Evolutionary conservation across 805 yeast species (phyloP).

Genomic region (Cyberlindnera xishuangbannaensis): DNA sequence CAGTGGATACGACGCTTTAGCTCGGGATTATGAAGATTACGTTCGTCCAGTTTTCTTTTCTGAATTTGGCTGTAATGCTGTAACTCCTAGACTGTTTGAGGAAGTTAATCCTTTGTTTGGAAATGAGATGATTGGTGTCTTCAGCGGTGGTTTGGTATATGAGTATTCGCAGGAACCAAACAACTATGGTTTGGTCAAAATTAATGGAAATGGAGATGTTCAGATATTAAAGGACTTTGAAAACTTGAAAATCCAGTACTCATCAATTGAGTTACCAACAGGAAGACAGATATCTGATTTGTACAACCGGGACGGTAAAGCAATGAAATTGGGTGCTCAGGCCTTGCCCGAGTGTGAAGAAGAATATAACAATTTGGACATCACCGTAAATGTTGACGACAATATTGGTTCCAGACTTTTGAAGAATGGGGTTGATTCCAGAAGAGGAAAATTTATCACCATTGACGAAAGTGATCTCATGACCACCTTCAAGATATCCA

Average conservation of each 20-base stretch:
- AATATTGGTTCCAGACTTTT: constrained; percentile 42
- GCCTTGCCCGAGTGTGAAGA: constrained; percentile 32
- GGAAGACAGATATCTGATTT: constrained; percentile 22
- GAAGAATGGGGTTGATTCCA: constrained; percentile 40
- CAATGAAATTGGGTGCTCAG: constrained; percentile 21
- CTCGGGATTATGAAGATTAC: constrained; percentile 61
- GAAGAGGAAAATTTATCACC: constrained; percentile 44
- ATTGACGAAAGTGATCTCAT: constrained; percentile 38
- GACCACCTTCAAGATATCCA: constrained; percentile 37
- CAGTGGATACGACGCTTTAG: constrained; percentile 71
- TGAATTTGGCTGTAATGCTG: constrained; percentile 87
- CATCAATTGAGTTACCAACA: constrained; percentile 29
- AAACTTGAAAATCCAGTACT: constrained; percentile 43
- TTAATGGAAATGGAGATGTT: constrained; percentile 42
- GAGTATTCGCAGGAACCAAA: constrained; percentile 79
- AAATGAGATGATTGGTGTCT: constrained; percentile 62
- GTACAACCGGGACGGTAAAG: constrained; percentile 20
- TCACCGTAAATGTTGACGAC: constrained; percentile 32
- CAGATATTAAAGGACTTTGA: constrained; percentile 51
- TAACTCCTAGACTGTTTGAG: constrained; percentile 71
- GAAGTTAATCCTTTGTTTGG: constrained; percentile 72
- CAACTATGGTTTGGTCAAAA: constrained; percentile 76
- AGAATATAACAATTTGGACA: constrained; percentile 38
- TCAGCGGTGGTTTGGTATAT: constrained; percentile 89
- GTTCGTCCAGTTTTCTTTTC: constrained; percentile 80